phyloP scores from a whole-genome alignment of 257 asterid genomes.

The Ajuga chamaepitys region DNA sequence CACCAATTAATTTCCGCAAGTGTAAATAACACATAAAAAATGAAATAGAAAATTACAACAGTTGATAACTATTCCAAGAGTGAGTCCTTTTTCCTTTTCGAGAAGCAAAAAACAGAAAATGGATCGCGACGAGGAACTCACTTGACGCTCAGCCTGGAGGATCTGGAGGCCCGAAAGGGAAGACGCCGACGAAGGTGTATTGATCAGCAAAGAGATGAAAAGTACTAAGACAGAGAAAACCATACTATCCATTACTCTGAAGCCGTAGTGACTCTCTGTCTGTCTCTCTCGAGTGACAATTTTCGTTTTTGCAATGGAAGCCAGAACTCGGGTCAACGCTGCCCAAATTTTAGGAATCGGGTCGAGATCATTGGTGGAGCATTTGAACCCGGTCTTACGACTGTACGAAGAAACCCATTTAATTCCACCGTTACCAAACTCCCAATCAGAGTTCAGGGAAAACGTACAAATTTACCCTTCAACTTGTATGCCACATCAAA shows the following conservation, averaged over 20 bases:
- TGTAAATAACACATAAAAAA: constrained; percentile 8
- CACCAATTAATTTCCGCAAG: constrained; percentile 16
- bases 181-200: constrained; percentile 23
- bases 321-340: constrained; percentile 15
- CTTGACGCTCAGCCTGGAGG: constrained; percentile 85
- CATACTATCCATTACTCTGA: constrained; percentile 39
- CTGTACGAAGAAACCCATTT: too few species aligned
- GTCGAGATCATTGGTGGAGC: neutral
- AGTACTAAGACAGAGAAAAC: constrained; percentile 29
- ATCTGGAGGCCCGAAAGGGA: constrained; percentile 57
- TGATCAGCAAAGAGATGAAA: constrained; percentile 20
- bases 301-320: constrained; percentile 10
- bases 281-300: constrained; percentile 9
- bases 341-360: constrained; percentile 7
- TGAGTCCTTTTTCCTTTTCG: neutral
- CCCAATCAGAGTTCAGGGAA: too few species aligned
- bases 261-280: constrained; percentile 1
- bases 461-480: too few species aligned
- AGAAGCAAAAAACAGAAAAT: neutral
- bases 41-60: neutral
- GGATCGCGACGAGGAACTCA: constrained; percentile 15
- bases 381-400: too few species aligned
- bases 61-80: neutral
- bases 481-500: too few species aligned
- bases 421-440: too few species aligned